phyloP scores from a whole-genome alignment of 495 filamentous ascomycete species.

The Penicillium taxi region DNA sequence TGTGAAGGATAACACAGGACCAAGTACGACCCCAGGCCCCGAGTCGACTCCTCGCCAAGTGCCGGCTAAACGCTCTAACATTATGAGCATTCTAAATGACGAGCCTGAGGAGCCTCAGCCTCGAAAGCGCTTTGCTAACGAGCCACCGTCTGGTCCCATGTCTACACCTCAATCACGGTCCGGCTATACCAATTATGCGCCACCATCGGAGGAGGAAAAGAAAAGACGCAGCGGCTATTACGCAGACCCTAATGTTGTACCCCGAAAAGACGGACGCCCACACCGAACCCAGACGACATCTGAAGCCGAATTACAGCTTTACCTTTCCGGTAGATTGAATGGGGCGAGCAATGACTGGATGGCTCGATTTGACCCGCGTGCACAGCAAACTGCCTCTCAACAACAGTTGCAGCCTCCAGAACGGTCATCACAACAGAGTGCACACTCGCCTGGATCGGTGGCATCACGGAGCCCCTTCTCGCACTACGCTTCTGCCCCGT shows the following conservation, averaged over 20 bases:
- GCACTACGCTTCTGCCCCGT: conserved; percentile 23
- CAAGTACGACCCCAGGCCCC: conserved; percentile 29
- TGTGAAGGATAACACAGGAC: conserved; percentile 31
- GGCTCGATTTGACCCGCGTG: conserved; percentile 39
- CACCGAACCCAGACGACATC: conserved; percentile 25
- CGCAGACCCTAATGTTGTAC: no score
- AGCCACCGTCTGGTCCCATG: conserved; percentile 18
- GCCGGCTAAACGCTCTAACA: conserved; percentile 50
- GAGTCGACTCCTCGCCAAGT: conserved; percentile 39
- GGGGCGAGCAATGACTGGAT: conserved; percentile 39
- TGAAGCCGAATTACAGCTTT: conserved; percentile 31
- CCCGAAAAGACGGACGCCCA: no score
- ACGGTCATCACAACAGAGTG: conserved; percentile 9
- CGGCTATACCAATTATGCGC: conserved; percentile 11
- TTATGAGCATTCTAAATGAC: conserved; percentile 52
- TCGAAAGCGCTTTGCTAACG: conserved; percentile 41
- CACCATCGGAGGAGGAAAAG: conserved; percentile 24
- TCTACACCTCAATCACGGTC: conserved; percentile 8
- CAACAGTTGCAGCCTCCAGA: conserved; percentile 15
- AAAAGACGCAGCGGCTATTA: conserved; percentile 18
- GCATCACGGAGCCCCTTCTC: conserved; percentile 25
- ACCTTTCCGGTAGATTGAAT: conserved; percentile 21
- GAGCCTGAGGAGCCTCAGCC: conserved; percentile 48
- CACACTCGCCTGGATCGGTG: conserved; percentile 17
- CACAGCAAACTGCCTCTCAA: conserved; percentile 26